Evolutionary conservation across 148 eudicot genomes (phyloP).

Genomic region (Rheum nobile): DNA sequence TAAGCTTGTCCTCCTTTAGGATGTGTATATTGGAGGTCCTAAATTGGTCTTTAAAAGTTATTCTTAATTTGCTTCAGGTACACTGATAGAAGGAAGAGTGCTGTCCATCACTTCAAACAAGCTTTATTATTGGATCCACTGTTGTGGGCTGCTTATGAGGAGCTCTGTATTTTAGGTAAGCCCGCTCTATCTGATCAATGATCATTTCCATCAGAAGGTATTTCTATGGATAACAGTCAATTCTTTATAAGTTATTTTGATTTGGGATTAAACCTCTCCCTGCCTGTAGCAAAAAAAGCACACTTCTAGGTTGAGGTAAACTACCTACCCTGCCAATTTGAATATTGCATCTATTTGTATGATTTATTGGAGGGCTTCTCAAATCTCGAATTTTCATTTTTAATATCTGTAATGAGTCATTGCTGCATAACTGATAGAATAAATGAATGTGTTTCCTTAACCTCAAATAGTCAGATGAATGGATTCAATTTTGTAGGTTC

Average conservation of each 20-base stretch:
- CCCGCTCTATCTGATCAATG: background rate
- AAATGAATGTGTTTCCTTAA: background rate
- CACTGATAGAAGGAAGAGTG: constrained; percentile 71
- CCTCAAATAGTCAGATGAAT: background rate
- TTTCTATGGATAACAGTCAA: background rate
- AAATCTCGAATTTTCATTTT: background rate
- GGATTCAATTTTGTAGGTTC: constrained; percentile 41
- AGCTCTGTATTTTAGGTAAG: constrained; percentile 81
- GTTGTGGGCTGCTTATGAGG: constrained; percentile 95
- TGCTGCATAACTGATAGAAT: background rate
- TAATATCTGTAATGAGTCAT: background rate
- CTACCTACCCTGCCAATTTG: background rate
- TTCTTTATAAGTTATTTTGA: background rate
- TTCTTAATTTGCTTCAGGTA: constrained; percentile 42
- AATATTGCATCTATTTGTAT: background rate
- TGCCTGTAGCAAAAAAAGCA: background rate
- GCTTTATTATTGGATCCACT: constrained; percentile 82
- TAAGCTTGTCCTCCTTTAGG: background rate
- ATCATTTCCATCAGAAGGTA: background rate
- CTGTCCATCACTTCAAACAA: constrained; percentile 83
- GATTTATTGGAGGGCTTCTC: background rate
- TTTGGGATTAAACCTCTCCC: background rate
- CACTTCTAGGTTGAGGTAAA: background rate
- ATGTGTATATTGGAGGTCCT: background rate
- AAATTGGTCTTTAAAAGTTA: background rate